phyloP scores from a whole-genome alignment of 768 basidiomycete genomes.

The Hydnomerulius pinastri region DNA sequence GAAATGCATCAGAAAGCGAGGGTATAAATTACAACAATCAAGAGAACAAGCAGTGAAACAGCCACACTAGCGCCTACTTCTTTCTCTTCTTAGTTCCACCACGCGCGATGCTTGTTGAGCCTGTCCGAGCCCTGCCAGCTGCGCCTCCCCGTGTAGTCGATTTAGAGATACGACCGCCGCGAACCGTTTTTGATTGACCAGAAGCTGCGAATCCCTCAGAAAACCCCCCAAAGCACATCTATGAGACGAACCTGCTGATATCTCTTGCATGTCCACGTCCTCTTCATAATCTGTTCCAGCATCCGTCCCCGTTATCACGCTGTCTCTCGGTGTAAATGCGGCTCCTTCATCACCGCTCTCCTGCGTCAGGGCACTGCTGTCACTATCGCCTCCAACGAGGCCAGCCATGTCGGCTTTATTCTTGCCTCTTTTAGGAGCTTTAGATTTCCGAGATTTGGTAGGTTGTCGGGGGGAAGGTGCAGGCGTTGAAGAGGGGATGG shows the following conservation, averaged over 20 bases:
- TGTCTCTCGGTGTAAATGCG: constrained; percentile 61
- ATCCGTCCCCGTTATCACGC: constrained; percentile 72
- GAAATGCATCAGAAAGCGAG: neutral
- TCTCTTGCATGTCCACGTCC: constrained; percentile 63
- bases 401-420: constrained; percentile 63
- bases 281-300: constrained; percentile 72
- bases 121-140: constrained; percentile 27
- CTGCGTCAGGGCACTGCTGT: constrained; percentile 80
- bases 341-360: constrained; percentile 77
- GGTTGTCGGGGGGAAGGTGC: constrained; percentile 53
- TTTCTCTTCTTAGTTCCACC: constrained; percentile 34
- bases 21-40: neutral
- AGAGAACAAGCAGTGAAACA: neutral
- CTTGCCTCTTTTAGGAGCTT: constrained; percentile 48
- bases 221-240: neutral
- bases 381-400: constrained; percentile 79
- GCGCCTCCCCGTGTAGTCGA: constrained; percentile 21
- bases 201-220: constrained; percentile 20
- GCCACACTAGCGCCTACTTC: constrained; percentile 22
- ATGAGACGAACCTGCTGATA: constrained; percentile 53
- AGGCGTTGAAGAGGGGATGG: constrained; percentile 52
- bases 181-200: constrained; percentile 20
- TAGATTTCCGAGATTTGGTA: constrained; percentile 38
- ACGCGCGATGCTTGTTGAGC: constrained; percentile 23
- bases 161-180: constrained; percentile 31